These are phyloP conservation scores for Aschersonia sp. DNA, from an alignment of 2,329 filamentous ascomycete species.

Conservation along the genomic window DNA sequence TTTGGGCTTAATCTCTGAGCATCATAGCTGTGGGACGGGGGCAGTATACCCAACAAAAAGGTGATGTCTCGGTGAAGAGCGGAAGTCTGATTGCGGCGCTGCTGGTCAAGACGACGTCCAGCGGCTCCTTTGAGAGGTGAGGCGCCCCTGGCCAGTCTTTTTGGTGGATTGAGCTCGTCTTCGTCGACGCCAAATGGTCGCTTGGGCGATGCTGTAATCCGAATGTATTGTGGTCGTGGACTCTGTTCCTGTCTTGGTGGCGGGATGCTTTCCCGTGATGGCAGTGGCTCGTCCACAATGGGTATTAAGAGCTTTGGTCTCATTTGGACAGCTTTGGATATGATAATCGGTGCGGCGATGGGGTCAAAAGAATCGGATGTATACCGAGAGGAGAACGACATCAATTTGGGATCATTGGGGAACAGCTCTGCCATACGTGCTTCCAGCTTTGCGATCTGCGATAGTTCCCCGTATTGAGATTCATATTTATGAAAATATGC, in stretches of 20 bases:
- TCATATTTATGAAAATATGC: conserved; percentile 92
- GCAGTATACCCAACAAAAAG: conserved; percentile 58
- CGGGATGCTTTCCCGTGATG: conserved; percentile 29
- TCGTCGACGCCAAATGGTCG: conserved; percentile 54
- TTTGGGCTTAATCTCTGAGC: conserved; percentile 55
- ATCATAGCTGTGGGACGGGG: conserved; percentile 57
- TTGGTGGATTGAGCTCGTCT: conserved; percentile 58
- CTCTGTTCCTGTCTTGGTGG: conserved; percentile 22
- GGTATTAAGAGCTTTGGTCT: conserved; percentile 44
- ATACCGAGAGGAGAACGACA: conserved; percentile 65
- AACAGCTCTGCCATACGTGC: conserved; percentile 89
- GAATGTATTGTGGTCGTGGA: conserved; percentile 32
- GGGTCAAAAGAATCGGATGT: conserved; percentile 63
- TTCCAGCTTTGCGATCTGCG: conserved; percentile 82
- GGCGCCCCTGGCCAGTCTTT: conserved; percentile 77
- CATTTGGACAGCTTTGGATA: conserved; percentile 70
- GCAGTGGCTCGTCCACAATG: conserved; percentile 35
- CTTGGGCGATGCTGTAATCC: conserved; percentile 40
- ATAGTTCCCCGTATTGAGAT: conserved; percentile 82
- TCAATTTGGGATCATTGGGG: conserved; percentile 67
- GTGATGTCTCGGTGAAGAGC: conserved; percentile 59
- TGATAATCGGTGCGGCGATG: conserved; percentile 63
- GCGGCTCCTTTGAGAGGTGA: conserved; percentile 88
- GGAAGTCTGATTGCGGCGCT: conserved; percentile 47
- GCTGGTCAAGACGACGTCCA: conserved; percentile 70